Evolutionary conservation across 1,284 basidiomycete species (phyloP), one percentile per base, ranked within the genome.

Genomic region (Inonotus hispidus): DNA sequence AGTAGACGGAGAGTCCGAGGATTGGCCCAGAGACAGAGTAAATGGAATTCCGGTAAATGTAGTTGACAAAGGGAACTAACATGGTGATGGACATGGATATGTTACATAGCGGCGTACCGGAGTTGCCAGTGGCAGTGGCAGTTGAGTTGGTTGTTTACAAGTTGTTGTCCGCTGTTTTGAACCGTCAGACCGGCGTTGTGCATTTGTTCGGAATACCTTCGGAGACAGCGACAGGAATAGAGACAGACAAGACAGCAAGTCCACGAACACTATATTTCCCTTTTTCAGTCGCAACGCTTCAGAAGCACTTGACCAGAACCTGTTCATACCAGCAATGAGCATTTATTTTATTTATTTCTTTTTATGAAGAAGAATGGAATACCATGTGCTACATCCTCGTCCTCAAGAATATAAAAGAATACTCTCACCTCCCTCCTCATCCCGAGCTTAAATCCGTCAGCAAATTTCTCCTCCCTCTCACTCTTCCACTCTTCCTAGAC

Each of bases 311-410:
- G 39, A 32, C 39, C 23, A 56, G 55, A 32, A 32, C n/a, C 55
- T 56, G 21, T 45, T 37, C n/a, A 32, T 32, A 52, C 25, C 29
- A 47, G 11, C 1, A 19, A n/a, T 6, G 11, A 43, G 16, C n/a
- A n/a, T 43, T 21, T 14, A 7, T 21, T n/a, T 7, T 43, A 14
- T 14, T 43, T 43, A 10, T 50, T 29, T 45, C n/a, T 23, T 43
- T 50, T 19, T 27, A 13, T 7, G 14, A 49, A 35, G 32, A 29
- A 56, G 38, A 25, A 4, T n/a, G 6, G 23, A 45, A 7, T 29
- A 56, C 55, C 55, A 56, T 56, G 55, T 46, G 55, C 55, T n/a
- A 46, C 27, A 23, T 39, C 29, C 16, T 21, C 41, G 7, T 21
- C n/a, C 8, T 29, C 16, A 23, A 35, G n/a, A 39, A 37, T 38